phyloP scores from a whole-genome alignment of 2,329 filamentous ascomycete genomes.

The Ambrosiella xylebori region DNA sequence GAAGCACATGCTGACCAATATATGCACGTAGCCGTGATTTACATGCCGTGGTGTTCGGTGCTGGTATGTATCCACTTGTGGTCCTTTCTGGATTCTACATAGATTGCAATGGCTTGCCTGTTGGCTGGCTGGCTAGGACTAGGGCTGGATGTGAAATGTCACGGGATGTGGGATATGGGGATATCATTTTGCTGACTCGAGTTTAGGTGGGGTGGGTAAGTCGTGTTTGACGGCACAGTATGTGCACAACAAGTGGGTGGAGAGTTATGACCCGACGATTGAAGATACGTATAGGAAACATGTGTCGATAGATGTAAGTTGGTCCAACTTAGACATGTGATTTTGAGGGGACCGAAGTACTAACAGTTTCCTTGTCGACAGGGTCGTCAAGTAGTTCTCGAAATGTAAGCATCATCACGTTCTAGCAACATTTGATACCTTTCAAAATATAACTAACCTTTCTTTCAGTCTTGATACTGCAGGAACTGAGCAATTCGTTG shows the following conservation, averaged over 20 bases:
- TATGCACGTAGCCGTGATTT: slow-evolving; percentile 46
- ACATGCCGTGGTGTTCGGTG: slow-evolving; percentile 66
- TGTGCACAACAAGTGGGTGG: slow-evolving; percentile 87
- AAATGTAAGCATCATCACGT: slow-evolving; percentile 48
- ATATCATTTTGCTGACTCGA: not conserved
- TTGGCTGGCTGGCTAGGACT: not conserved
- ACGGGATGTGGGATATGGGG: not conserved
- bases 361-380: slow-evolving; percentile 24
- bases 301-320: slow-evolving; percentile 63
- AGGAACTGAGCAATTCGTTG: slow-evolving; percentile 74
- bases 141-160: not conserved
- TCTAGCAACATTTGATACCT: too few relatives aligned
- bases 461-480: slow-evolving; percentile 59
- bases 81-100: too few relatives aligned
- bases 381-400: slow-evolving; percentile 75
- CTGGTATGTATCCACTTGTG: slow-evolving; percentile 35
- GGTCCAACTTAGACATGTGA: not conserved
- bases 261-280: slow-evolving; percentile 67
- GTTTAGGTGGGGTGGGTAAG: slow-evolving; percentile 69
- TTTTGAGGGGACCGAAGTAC: slow-evolving; percentile 14
- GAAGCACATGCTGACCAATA: slow-evolving; percentile 4
- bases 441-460: not conserved
- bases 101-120: too few relatives aligned
- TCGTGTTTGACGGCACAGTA: slow-evolving; percentile 89
- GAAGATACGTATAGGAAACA: slow-evolving; percentile 63